phyloP scores from a whole-genome alignment of 169 alveolate genomes.

The Plasmodium blacklocki region DNA sequence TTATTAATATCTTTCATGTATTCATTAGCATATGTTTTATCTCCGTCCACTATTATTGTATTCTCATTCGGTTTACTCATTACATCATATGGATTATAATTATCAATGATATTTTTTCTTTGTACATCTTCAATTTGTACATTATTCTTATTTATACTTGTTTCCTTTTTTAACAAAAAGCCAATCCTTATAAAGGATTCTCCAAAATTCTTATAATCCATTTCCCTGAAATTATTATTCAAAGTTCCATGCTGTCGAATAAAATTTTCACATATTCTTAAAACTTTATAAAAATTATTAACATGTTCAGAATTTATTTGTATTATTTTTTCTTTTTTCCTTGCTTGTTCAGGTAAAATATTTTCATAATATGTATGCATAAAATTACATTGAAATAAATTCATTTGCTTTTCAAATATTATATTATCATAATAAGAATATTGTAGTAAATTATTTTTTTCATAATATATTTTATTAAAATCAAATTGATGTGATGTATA shows the following conservation, averaged over 20 bases:
- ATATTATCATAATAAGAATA: too few relatives aligned
- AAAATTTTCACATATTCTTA: constrained; percentile 42
- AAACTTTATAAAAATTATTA: constrained; percentile 32
- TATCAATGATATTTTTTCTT: neutral
- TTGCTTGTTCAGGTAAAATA: too few relatives aligned
- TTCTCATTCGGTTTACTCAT: neutral
- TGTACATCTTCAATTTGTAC: neutral
- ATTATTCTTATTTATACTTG: constrained; percentile 9
- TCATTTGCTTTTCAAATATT: too few relatives aligned
- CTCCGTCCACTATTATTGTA: neutral
- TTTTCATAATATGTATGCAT: too few relatives aligned
- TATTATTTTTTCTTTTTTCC: constrained; percentile 10
- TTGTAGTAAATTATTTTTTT: constrained; percentile 22
- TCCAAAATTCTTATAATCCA: constrained; percentile 18
- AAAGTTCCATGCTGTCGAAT: constrained; percentile 21
- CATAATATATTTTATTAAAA: constrained; percentile 42
- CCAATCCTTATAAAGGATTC: constrained; percentile 25
- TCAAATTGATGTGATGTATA: constrained; percentile 3
- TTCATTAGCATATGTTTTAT: neutral
- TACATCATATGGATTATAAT: neutral
- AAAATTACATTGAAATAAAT: too few relatives aligned
- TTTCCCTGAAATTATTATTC: constrained; percentile 14
- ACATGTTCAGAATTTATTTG: constrained; percentile 26
- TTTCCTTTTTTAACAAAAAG: constrained; percentile 34
- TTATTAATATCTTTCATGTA: neutral